Conservation (phyloP, 257 asterid genomes). For the Gardenia jasminoides region DNA sequence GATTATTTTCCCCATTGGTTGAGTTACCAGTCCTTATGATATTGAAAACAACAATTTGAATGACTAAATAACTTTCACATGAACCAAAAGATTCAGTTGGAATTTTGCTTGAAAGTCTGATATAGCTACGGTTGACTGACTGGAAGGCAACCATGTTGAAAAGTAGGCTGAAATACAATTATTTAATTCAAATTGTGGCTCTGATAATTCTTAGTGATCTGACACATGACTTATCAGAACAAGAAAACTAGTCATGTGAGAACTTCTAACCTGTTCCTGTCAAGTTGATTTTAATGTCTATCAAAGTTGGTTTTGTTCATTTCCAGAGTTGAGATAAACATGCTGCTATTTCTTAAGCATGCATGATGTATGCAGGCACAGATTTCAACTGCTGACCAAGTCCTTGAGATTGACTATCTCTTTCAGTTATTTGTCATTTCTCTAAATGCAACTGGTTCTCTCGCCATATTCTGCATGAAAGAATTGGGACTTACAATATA, state of each 20-base stretch:
- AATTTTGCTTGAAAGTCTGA: neutral
- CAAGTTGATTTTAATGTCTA: neutral
- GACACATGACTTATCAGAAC: neutral
- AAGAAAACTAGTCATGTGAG: neutral
- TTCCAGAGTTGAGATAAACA: neutral
- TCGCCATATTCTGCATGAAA: neutral
- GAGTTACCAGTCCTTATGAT: neutral
- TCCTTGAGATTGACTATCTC: neutral
- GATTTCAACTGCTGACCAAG: neutral
- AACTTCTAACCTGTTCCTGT: neutral
- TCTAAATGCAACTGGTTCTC: neutral
- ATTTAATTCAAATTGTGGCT: neutral
- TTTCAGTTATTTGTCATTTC: neutral
- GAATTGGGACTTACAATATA: neutral
- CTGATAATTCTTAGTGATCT: neutral
- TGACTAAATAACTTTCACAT: neutral
- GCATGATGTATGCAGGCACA: neutral
- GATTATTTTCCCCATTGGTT: neutral
- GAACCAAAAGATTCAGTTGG: neutral
- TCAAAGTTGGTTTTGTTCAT: neutral
- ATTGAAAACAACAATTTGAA: neutral
- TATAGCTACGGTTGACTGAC: neutral
- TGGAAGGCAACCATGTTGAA: neutral
- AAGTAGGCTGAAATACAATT: neutral
- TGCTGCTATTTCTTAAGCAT: neutral